These are phyloP conservation scores for Fusarium bulbicola DNA, from an alignment of 2,329 filamentous ascomycete genomes.

Conservation along the genomic window DNA sequence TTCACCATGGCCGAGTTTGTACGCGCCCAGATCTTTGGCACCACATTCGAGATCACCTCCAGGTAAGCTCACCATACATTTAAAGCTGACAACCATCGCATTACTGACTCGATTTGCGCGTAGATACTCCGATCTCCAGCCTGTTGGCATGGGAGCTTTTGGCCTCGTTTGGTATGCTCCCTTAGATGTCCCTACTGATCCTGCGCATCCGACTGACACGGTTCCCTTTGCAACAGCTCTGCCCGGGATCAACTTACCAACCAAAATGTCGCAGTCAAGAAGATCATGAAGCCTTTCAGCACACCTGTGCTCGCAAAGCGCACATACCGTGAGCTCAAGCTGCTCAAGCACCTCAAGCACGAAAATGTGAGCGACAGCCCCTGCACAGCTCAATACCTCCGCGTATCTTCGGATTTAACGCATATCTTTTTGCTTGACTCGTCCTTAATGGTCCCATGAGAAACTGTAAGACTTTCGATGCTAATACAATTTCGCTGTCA, in stretches of 20 bases:
- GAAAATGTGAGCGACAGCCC: slow-evolving; percentile 76
- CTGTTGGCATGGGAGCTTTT: slow-evolving; percentile 98
- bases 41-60: slow-evolving; percentile 99
- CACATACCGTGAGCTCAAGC: slow-evolving; percentile 96
- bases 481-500: slow-evolving; percentile 46
- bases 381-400: not conserved
- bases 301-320: slow-evolving; percentile 98
- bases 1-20: slow-evolving; percentile 97
- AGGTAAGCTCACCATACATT: slow-evolving; percentile 65
- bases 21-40: slow-evolving; percentile 98
- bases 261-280: slow-evolving; percentile 98
- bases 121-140: slow-evolving; percentile 97
- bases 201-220: slow-evolving; percentile 8
- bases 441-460: slow-evolving; percentile 33
- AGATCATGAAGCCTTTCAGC: slow-evolving; percentile 99
- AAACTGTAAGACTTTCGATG: slow-evolving; percentile 17
- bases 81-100: not conserved
- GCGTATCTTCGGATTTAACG: not conserved
- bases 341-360: slow-evolving; percentile 94
- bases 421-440: not conserved
- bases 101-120: slow-evolving; percentile 19
- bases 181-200: slow-evolving; percentile 7
- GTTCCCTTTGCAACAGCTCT: slow-evolving; percentile 67
- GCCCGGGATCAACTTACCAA: slow-evolving; percentile 97
- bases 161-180: slow-evolving; percentile 88